Evolutionary conservation across 768 basidiomycete species (phyloP), one percentile per base, ranked within the genome.

Genomic region (Panaeolus papilionaceus): DNA sequence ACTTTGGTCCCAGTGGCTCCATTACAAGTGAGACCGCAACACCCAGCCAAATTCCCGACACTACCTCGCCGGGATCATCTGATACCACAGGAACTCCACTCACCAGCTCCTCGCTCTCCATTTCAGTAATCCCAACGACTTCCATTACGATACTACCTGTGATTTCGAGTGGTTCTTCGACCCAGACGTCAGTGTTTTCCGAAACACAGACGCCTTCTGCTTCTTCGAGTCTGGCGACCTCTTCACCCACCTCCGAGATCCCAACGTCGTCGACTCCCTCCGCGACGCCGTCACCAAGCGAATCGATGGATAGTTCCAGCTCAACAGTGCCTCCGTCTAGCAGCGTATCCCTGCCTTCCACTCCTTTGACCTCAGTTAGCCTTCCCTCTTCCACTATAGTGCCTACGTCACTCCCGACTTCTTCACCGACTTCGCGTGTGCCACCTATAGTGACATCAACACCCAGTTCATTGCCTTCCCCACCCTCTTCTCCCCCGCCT

Each of bases 321-420:
- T 58, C 54, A 58, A 33, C 7, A 12, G 8, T 16, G 28, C 54
- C 54, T 12, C 7, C 28, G 14, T 58, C 54, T 18, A 58, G 26
- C 54, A 37, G 54, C 54, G 33, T 7, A 28, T 5, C 33, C 4
- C 54, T 33, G 54, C 14, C 54, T 58, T 58, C 54, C 54, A 58
- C 54, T 58, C 54, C 28, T 58, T 58, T 58, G 9, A 33, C 26
- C 14, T 58, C 54, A 58, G 28, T 12, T 58, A 18, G 33, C 54
- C 20, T 58, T 33, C 28, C 54, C 1, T 16, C 28, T 12, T 58
- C 28, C 6, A 58, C 54, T 12, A 4, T 58, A 28, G 54, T 28
- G 4, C 47, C 47, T 33, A 58, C 54, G 4, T 58, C 54, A 58
- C 54, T 58, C 54, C 54, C 54, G 54, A 58, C 54, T 58, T 58